Evolutionary conservation across 2,329 filamentous ascomycete genomes (phyloP).

Genomic region (Cytospora piceicola): DNA sequence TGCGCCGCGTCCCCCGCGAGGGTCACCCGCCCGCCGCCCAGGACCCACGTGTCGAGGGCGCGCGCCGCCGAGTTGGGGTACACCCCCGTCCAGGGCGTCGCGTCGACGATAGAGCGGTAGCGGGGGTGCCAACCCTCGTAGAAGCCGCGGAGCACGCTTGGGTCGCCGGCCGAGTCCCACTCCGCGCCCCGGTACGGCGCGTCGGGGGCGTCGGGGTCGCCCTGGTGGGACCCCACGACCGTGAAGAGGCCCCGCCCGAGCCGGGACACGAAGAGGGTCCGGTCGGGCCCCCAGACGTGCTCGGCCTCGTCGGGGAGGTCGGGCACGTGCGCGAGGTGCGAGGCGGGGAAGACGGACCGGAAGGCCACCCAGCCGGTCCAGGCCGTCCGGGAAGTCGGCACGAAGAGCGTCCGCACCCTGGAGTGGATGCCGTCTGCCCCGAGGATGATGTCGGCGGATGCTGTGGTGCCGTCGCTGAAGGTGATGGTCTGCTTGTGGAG

Average conservation of each 20-base stretch:
- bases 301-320: conserved; percentile 47
- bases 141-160: conserved; percentile 42
- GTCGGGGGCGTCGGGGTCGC: conserved; percentile 41
- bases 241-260: conserved; percentile 48
- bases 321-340: conserved; percentile 44
- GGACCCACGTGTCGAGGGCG: conserved; percentile 46
- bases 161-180: conserved; percentile 46
- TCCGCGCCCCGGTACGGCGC: conserved; percentile 37
- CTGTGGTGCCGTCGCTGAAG: conserved; percentile 53
- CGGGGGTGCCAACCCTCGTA: conserved; percentile 49
- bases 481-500: conserved; percentile 39
- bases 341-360: conserved; percentile 49
- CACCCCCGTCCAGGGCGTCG: conserved; percentile 44
- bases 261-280: conserved; percentile 49
- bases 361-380: conserved; percentile 52
- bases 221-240: conserved; percentile 47
- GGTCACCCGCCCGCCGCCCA: conserved; percentile 42
- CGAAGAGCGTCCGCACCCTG: conserved; percentile 48
- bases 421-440: conserved; percentile 60
- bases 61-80: conserved; percentile 50
- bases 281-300: conserved; percentile 49
- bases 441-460: conserved; percentile 51
- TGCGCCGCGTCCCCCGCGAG: conserved; percentile 47
- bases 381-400: conserved; percentile 43
- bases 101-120: conserved; percentile 45